Evolutionary conservation across 2,329 filamentous ascomycete genomes (phyloP).

Genomic region (Penicillium janthinellum): DNA sequence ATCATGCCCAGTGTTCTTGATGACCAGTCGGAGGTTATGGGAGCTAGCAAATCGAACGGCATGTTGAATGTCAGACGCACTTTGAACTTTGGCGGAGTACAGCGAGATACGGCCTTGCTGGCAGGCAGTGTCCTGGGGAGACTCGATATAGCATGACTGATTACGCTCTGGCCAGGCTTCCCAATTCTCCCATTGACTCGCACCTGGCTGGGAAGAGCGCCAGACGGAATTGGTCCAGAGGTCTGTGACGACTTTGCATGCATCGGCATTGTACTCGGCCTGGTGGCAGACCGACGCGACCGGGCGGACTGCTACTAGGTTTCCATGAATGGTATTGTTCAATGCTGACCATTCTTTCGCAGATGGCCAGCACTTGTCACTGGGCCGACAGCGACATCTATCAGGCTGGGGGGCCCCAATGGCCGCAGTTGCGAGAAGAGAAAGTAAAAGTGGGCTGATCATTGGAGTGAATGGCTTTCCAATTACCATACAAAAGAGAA

Average conservation of each 20-base stretch:
- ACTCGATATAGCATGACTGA: constrained; percentile 42
- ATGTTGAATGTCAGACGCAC: constrained; percentile 38
- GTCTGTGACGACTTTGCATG: constrained; percentile 20
- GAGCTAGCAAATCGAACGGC: constrained; percentile 40
- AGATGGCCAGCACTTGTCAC: constrained; percentile 44
- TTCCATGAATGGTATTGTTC: constrained; percentile 41
- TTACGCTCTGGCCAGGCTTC: constrained; percentile 41
- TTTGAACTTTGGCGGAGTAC: constrained; percentile 40
- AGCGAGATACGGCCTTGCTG: constrained; percentile 41
- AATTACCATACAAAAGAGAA: not conserved
- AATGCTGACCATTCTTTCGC: constrained; percentile 38
- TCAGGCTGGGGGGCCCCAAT: constrained; percentile 1
- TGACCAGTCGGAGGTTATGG: constrained; percentile 36
- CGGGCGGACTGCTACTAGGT: constrained; percentile 39
- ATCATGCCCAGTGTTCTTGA: constrained; percentile 44
- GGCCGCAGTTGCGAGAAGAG: constrained; percentile 6
- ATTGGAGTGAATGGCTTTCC: not conserved
- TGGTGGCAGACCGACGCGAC: constrained; percentile 36
- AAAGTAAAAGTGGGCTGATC: constrained; percentile 4
- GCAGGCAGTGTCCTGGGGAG: constrained; percentile 27
- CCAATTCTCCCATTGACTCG: constrained; percentile 44
- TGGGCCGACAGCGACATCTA: constrained; percentile 30
- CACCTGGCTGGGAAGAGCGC: constrained; percentile 40
- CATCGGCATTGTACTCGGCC: constrained; percentile 12
- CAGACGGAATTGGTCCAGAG: constrained; percentile 35